Percentiles rank a stretch among this genome's conserved stretches.
Conservation (phyloP, 495 filamentous ascomycete genomes). For the Aspergillus nanangensis region DNA sequence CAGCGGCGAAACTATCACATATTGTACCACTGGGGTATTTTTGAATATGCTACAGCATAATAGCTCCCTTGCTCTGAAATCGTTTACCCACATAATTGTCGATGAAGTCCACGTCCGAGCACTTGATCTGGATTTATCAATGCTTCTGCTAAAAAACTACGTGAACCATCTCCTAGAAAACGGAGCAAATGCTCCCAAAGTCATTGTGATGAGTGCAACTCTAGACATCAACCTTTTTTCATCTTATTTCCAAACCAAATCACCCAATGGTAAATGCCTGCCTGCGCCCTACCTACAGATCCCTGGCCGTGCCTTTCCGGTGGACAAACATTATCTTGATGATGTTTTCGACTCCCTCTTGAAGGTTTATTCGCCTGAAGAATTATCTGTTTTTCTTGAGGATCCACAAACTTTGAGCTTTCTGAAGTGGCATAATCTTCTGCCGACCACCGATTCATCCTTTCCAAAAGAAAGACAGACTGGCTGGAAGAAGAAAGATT, state of each 20-base stretch:
- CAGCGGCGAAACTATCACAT: constrained; percentile 43
- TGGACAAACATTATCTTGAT: constrained; percentile 48
- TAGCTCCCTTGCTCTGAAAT: constrained; percentile 31
- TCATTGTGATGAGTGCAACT: constrained; percentile 59
- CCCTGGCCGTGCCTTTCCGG: constrained; percentile 53
- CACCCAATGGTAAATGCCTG: constrained; percentile 18
- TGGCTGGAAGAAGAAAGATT: too few species aligned
- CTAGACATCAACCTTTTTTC: constrained; percentile 52
- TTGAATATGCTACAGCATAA: constrained; percentile 46
- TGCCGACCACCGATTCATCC: too few species aligned
- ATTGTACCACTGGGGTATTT: constrained; percentile 55
- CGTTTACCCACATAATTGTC: constrained; percentile 50
- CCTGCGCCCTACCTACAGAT: constrained; percentile 49
- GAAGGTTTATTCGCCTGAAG: constrained; percentile 11
- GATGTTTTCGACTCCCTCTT: constrained; percentile 39
- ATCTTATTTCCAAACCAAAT: constrained; percentile 42
- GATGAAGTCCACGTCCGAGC: constrained; percentile 61
- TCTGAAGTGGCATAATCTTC: constrained; percentile 6
- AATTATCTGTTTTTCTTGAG: constrained; percentile 18
- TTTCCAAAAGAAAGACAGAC: too few species aligned
- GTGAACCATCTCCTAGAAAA: constrained; percentile 28
- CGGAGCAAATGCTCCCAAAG: constrained; percentile 40
- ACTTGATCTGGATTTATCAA: constrained; percentile 50
- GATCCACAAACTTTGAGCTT: constrained; percentile 9
- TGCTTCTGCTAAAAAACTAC: constrained; percentile 48